Evolutionary conservation across 805 yeast species (phyloP).

Genomic region (Lipomyces kockii): DNA sequence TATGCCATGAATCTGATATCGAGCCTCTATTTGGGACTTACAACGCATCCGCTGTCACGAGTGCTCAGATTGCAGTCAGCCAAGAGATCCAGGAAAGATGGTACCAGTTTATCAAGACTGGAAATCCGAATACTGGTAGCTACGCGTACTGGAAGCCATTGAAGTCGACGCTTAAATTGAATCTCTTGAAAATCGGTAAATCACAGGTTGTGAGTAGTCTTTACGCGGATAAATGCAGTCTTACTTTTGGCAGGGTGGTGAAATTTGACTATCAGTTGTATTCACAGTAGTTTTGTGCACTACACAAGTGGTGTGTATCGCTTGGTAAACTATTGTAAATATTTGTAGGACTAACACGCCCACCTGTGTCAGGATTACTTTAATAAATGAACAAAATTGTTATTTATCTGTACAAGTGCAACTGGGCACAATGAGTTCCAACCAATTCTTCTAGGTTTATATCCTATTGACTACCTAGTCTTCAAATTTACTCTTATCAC

Average conservation of each 20-base stretch:
- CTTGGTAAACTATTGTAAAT: neutral
- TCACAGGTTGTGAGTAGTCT: neutral
- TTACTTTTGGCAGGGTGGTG: constrained; percentile 20
- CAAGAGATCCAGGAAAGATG: constrained; percentile 41
- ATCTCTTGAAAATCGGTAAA: constrained; percentile 22
- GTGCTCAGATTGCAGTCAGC: constrained; percentile 35
- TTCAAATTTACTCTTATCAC: neutral
- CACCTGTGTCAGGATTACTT: neutral
- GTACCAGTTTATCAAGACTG: constrained; percentile 39
- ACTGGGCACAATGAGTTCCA: neutral
- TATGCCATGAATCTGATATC: constrained; percentile 44
- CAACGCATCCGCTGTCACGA: constrained; percentile 23
- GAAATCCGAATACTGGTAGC: constrained; percentile 38
- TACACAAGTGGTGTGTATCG: neutral
- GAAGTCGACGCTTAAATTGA: constrained; percentile 2
- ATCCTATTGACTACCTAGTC: neutral
- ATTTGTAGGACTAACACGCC: neutral
- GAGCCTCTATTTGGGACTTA: constrained; percentile 42
- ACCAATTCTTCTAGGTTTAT: neutral
- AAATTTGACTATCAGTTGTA: constrained; percentile 32
- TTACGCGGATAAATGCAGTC: constrained; percentile 15
- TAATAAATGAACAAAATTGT: neutral
- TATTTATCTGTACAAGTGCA: neutral
- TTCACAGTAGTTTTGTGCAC: constrained; percentile 14
- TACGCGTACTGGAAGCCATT: constrained; percentile 34